Conservation (phyloP, 306 rosid genomes). For the Quercus glauca region DNA sequence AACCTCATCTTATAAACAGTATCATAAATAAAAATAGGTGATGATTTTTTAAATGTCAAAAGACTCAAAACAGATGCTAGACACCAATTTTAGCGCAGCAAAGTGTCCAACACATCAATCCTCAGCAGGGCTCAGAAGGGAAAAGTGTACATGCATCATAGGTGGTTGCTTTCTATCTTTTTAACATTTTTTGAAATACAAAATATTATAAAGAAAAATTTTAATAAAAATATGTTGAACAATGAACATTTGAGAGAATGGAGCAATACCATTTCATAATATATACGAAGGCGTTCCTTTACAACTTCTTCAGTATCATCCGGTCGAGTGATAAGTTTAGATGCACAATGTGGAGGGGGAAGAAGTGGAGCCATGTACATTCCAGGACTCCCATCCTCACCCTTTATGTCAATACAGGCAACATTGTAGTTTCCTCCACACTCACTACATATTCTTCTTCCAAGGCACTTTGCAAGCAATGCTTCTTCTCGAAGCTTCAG, state of each 20-base stretch:
- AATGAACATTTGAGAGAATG: neutral
- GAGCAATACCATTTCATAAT: slow-evolving; percentile 64
- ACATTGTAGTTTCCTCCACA: slow-evolving; percentile 85
- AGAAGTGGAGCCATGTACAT: slow-evolving; percentile 91
- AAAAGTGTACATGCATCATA: neutral
- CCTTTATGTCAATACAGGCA: slow-evolving; percentile 73
- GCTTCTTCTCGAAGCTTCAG: slow-evolving; percentile 89
- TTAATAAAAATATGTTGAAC: neutral
- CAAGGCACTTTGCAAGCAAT: slow-evolving; percentile 88
- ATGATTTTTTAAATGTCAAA: neutral
- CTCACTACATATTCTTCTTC: slow-evolving; percentile 81
- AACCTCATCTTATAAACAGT: neutral
- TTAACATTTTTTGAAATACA: neutral
- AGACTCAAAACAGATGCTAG: neutral
- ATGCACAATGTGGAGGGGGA: slow-evolving; percentile 80
- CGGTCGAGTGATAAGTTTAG: slow-evolving; percentile 73
- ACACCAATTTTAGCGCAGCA: neutral
- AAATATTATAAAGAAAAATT: neutral
- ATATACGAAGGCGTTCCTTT: slow-evolving; percentile 78
- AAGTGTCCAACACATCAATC: neutral
- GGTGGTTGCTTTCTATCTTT: neutral
- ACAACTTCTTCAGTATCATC: slow-evolving; percentile 83
- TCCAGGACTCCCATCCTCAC: slow-evolving; percentile 64
- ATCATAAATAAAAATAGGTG: neutral
- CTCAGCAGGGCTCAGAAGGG: neutral